Base-by-base conservation (phyloP, 768 basidiomycete species). In the Mrakia frigida region DNA sequence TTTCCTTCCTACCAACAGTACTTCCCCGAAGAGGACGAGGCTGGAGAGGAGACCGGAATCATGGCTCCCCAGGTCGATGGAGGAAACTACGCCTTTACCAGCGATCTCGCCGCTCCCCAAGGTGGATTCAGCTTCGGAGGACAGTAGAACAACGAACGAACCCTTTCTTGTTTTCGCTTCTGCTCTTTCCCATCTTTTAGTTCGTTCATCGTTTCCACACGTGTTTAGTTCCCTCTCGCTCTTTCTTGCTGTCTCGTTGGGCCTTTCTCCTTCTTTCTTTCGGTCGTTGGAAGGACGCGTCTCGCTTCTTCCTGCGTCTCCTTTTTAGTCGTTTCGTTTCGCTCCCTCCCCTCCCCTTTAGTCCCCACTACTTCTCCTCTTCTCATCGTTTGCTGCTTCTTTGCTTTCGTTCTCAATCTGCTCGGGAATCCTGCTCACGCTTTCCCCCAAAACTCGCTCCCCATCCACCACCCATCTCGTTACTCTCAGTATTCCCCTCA, bases 81-180 rank as follows among this genome's bases (percentile, higher is more conserved):
- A 65, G 86, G 86, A 50, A 84, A 83, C 70, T 85, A 84, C 80
- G 84, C 84, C 63, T 94, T 95, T 88, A 90, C 93, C 82, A 87
- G 90, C 70, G 91, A 92, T 84, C 88, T 93, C 81, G 88, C 87
- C 80, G 93, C 91, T 53, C 95, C 96, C 77, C 92, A 93, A 83
- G 95, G 96, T 78, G 96, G 96, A 21, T 98, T 98, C 88, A 93
- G 89, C 82, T 98, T 98, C 82, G 93, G 91, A 74, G 79, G 79
- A 72, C 75, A 76, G 69, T 76, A 71, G 35, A 70, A 3, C 43
- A 14, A 14, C 43, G 11, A 13, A 14, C 56, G 28, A 9, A 28
- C 46, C 2, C 37, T n/a, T 73, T 61, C 43, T 2, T 39, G 16
- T 52, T 16, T n/a, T n/a, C 31, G 14, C 41, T 14, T 28, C 41